Evolutionary conservation across 345 rosid genomes (phyloP).

Genomic region (Pugionium cornutum): DNA sequence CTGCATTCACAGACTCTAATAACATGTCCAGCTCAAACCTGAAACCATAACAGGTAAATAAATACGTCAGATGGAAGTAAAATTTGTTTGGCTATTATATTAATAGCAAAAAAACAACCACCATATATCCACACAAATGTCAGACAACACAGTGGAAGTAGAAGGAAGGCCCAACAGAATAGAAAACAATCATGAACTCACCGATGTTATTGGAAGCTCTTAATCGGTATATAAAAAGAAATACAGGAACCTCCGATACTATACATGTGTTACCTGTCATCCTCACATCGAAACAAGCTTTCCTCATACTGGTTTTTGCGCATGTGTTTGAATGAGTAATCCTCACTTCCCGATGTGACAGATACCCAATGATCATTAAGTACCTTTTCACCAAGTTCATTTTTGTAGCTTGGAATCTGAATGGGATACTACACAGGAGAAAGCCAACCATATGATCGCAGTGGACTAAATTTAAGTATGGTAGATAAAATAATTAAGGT

Average conservation of each 20-base stretch:
- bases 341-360: conserved; percentile 99
- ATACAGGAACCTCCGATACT: conserved; percentile 11
- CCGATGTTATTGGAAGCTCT: not conserved
- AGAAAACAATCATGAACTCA: conserved; percentile 20
- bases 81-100: not conserved
- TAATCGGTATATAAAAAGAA: conserved; percentile 15
- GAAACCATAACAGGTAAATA: conserved; percentile 36
- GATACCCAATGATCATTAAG: conserved; percentile 98
- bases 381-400: conserved; percentile 73
- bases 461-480: not conserved
- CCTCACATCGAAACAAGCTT: conserved; percentile 96
- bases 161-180: not conserved
- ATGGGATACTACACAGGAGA: conserved; percentile 70
- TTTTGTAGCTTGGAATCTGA: conserved; percentile 82
- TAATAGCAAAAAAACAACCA: not conserved
- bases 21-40: conserved; percentile 99
- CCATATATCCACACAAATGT: not conserved
- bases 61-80: conserved; percentile 20
- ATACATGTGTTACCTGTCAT: conserved; percentile 70
- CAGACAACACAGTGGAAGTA: conserved; percentile 2
- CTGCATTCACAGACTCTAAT: conserved; percentile 81
- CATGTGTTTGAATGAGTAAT: conserved; percentile 99
- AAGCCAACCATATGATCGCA: conserved; percentile 21
- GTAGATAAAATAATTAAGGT: conserved; percentile 7
- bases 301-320: conserved; percentile 99